These are phyloP conservation scores for Ostreobium quekettii DNA, from an alignment of 139 green algal species.

Conservation along the genomic window DNA sequence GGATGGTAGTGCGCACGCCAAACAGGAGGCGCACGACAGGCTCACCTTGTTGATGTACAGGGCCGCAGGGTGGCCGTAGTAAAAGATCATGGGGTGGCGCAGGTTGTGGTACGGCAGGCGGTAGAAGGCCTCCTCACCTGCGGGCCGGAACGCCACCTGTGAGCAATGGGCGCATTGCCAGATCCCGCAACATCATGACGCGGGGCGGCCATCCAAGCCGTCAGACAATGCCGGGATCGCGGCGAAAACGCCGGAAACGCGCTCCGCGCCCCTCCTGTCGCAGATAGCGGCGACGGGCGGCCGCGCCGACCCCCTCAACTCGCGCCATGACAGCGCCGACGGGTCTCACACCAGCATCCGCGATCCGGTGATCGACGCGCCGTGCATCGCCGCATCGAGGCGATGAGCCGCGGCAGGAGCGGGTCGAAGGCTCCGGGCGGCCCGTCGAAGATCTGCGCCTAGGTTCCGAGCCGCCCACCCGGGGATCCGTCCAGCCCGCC, in stretches of 20 bases:
- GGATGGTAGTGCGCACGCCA: too few species aligned
- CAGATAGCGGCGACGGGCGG: background rate
- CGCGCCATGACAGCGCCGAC: too few species aligned
- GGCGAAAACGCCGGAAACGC: background rate
- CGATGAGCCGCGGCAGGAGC: background rate
- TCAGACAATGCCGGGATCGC: background rate
- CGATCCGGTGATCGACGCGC: too few species aligned
- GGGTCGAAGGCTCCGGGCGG: background rate
- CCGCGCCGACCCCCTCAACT: too few species aligned
- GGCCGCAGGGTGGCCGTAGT: slow-evolving; percentile 65
- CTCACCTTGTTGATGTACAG: slow-evolving; percentile 68
- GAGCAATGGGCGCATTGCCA: background rate
- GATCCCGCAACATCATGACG: background rate
- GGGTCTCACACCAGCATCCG: too few species aligned
- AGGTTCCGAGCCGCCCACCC: background rate
- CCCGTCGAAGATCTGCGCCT: background rate
- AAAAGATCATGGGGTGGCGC: slow-evolving; percentile 78
- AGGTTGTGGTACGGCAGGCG: slow-evolving; percentile 71
- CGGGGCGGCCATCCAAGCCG: background rate
- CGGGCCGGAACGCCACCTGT: background rate
- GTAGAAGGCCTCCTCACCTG: slow-evolving; percentile 58
- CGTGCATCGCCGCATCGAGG: background rate
- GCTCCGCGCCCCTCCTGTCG: background rate
- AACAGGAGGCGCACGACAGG: too few species aligned
- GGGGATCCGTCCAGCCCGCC: background rate